A percentile compares a stretch with the other conserved stretches of the same genome.
Conservation (phyloP, 2,329 filamentous ascomycete species). For the Ramularia collo-cygni region DNA sequence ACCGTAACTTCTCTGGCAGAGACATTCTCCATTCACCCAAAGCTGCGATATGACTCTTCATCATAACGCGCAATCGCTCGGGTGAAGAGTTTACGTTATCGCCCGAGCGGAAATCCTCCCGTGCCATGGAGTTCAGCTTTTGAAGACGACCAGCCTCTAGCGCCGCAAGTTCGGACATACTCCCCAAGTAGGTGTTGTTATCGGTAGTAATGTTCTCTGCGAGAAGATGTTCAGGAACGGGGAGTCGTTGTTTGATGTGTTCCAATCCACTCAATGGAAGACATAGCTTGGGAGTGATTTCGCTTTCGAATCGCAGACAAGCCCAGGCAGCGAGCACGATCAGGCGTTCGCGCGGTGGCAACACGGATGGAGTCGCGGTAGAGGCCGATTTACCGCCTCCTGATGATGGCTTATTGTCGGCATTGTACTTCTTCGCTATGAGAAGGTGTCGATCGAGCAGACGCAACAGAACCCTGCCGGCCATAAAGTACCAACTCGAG, state of each 20-base stretch:
- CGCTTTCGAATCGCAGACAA: constrained; percentile 83
- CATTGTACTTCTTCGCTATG: background rate
- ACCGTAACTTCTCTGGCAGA: constrained; percentile 47
- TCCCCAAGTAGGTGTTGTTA: no score
- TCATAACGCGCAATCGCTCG: background rate
- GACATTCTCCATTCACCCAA: constrained; percentile 46
- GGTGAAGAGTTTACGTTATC: background rate
- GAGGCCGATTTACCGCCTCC: no score
- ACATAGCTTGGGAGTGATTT: constrained; percentile 75
- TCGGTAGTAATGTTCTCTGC: constrained; percentile 28
- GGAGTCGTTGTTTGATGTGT: constrained; percentile 51
- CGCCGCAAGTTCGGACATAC: no score
- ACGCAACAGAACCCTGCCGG: constrained; percentile 55
- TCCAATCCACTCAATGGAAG: constrained; percentile 54
- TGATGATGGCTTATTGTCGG: constrained; percentile 38
- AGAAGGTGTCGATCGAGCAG: constrained; percentile 35
- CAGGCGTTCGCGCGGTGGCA: constrained; percentile 29
- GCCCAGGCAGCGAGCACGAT: constrained; percentile 73
- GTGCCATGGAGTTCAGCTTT: constrained; percentile 41
- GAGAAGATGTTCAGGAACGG: constrained; percentile 49
- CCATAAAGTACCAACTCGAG: constrained; percentile 57
- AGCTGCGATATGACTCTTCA: constrained; percentile 18
- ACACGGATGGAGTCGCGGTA: no score
- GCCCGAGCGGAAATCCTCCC: constrained; percentile 23
- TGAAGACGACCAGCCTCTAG: no score